These are phyloP conservation scores for Cornus kousa DNA, from an alignment of 148 eudicot species.

Conservation along the genomic window DNA sequence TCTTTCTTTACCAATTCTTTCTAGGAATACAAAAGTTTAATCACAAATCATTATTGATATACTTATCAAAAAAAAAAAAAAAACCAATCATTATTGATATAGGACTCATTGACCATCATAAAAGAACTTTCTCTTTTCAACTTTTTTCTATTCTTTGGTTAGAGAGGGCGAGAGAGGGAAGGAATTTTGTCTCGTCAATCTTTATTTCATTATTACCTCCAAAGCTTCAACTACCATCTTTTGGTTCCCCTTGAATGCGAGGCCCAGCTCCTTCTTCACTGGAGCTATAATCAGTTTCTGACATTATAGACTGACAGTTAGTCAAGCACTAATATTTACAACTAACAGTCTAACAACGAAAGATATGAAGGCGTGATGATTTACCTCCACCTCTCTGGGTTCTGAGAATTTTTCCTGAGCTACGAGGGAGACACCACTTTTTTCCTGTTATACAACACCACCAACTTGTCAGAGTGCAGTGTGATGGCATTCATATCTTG, in stretches of 20 bases:
- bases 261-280: constrained; percentile 9
- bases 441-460: background rate
- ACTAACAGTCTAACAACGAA: no score
- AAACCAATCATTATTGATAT: background rate
- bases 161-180: background rate
- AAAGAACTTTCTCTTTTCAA: background rate
- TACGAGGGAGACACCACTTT: constrained; percentile 7
- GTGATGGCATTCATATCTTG: background rate
- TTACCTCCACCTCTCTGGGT: constrained; percentile 12
- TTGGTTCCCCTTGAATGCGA: constrained; percentile 12
- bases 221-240: constrained; percentile 12
- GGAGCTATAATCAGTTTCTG: constrained; percentile 7
- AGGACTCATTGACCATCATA: background rate
- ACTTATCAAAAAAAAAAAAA: no score
- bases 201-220: background rate
- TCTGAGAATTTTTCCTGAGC: constrained; percentile 5
- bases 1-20: background rate
- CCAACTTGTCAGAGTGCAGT: background rate
- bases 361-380: background rate
- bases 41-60: background rate
- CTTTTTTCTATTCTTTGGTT: background rate
- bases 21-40: background rate
- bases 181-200: background rate
- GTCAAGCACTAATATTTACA: background rate
- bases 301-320: background rate